Base-by-base conservation (phyloP, 352 stramenopile genomes). In the Phytopythium litorale region DNA sequence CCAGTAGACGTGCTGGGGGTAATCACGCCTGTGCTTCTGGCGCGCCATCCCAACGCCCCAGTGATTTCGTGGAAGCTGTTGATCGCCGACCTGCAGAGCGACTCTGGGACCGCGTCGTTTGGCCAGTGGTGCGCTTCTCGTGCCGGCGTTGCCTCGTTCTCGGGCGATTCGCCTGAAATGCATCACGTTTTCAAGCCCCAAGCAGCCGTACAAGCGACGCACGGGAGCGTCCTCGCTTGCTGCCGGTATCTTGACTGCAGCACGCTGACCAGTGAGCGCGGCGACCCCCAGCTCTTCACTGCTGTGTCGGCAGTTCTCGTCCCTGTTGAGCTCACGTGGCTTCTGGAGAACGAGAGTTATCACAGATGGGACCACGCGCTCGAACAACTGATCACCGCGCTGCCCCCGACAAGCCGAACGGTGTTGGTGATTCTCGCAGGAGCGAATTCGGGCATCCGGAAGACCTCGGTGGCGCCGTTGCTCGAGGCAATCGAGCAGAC, bases 61-160 rank as follows among this genome's bases (percentile, higher is more conserved):
- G 63, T 65, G 49, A 68, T 78, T 11, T 59, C 68, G 11, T 94
- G 82, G 82, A 94, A 94, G 60, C 63, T 92, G 37, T 66, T 91
- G 42, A 70, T 94, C 50, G 83, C 78, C n/a, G 83, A 94, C 64
- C 61, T 94, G 15, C 53, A 88, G 38, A 76, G 88, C 58, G 38
- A 35, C 4, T 33, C 15, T 15, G 18, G 23, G 3, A 7, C 21
- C 13, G 68, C 65, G 16, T 86, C 77, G 1, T 91, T 94, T 71
- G 85, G 82, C 11, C 77, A 76, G 35, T 94, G 85, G 85, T 88
- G 81, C 35, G 84, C 82, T 7, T 68, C 84, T 32, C 83, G 78
- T 59, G 63, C 73, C 53, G 82, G 84, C 15, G 70, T 84, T 16
- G 23, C 48, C 25, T 15, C 28, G 48, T 38, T 38, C 23, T 38